Conservation (phyloP, 1,284 basidiomycete species). For the Ceratobasidium sp. region DNA sequence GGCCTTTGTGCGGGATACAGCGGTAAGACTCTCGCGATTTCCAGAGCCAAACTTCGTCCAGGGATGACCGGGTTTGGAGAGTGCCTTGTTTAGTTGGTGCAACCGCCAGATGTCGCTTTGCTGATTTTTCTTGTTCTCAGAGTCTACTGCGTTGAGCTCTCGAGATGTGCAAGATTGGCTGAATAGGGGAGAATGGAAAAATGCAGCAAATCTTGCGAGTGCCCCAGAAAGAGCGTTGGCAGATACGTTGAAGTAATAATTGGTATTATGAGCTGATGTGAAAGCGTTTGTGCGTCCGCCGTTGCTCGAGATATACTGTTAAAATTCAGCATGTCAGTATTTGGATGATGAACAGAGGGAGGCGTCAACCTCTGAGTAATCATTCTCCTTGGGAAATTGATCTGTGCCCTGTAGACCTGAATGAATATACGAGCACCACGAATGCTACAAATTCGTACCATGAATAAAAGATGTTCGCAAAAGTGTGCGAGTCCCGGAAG, state of each 20-base stretch:
- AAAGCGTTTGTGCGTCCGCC: slow-evolving; percentile 94
- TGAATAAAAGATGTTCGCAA: slow-evolving; percentile 95
- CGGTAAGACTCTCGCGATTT: slow-evolving; percentile 81
- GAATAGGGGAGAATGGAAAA: slow-evolving; percentile 95
- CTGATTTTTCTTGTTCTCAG: slow-evolving; percentile 98
- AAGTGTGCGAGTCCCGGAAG: slow-evolving; percentile 91
- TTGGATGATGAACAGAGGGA: slow-evolving; percentile 29
- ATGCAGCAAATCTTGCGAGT: slow-evolving; percentile 89
- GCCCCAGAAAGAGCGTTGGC: slow-evolving; percentile 85
- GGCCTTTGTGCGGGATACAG: slow-evolving; percentile 26
- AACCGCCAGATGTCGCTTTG: slow-evolving; percentile 97
- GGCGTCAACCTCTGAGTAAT: slow-evolving; percentile 76
- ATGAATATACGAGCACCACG: slow-evolving; percentile 17
- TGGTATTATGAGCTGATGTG: slow-evolving; percentile 92
- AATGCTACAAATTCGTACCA: slow-evolving; percentile 62
- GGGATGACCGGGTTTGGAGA: slow-evolving; percentile 80
- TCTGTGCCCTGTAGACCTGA: slow-evolving; percentile 67
- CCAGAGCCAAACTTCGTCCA: slow-evolving; percentile 97
- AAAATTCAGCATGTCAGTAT: slow-evolving; percentile 17
- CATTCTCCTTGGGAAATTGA: slow-evolving; percentile 89
- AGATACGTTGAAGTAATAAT: slow-evolving; percentile 93
- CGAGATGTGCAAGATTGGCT: slow-evolving; percentile 89
- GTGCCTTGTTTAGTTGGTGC: slow-evolving; percentile 95
- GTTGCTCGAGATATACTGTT: slow-evolving; percentile 85
- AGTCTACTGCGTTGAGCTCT: slow-evolving; percentile 97